phyloP scores from a whole-genome alignment of 768 basidiomycete species.

The Boletus reticulatus region DNA sequence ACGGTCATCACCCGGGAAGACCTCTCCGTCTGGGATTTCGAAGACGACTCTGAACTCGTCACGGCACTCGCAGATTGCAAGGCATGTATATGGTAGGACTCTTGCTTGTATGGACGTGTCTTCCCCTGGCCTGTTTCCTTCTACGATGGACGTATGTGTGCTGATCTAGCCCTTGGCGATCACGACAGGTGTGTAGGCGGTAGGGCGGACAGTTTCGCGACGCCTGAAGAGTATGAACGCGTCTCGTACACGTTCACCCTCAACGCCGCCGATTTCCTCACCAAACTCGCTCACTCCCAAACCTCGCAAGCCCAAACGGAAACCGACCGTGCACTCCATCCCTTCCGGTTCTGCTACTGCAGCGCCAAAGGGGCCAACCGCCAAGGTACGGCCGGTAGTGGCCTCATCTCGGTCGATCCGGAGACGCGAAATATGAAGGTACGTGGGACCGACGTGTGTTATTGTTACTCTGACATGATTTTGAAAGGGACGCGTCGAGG shows the following conservation, averaged over 20 bases:
- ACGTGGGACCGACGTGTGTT: not conserved
- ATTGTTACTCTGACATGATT: too few relatives aligned
- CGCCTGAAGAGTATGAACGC: slow-evolving; percentile 25
- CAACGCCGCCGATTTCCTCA: slow-evolving; percentile 23
- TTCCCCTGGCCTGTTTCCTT: not conserved
- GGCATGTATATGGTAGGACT: slow-evolving; percentile 25
- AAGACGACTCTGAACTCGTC: slow-evolving; percentile 23
- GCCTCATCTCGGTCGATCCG: slow-evolving; percentile 16
- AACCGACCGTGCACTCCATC: not conserved
- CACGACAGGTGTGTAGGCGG: slow-evolving; percentile 25
- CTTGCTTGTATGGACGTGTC: not conserved
- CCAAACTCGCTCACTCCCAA: slow-evolving; percentile 14
- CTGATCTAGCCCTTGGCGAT: not conserved
- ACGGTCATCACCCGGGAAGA: slow-evolving; percentile 23
- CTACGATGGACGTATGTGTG: not conserved
- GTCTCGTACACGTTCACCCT: slow-evolving; percentile 25
- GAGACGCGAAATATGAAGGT: slow-evolving; percentile 27
- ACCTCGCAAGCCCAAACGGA: not conserved
- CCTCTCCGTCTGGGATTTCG: slow-evolving; percentile 26
- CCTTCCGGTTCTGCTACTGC: slow-evolving; percentile 28
- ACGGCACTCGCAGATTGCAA: slow-evolving; percentile 20
- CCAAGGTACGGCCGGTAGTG: slow-evolving; percentile 7
- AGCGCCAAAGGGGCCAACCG: slow-evolving; percentile 25
- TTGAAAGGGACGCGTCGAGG: slow-evolving; percentile 24
- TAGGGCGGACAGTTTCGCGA: slow-evolving; percentile 19